phyloP scores from a whole-genome alignment of 2,329 filamentous ascomycete species.

The Acrodontium crateriforme region DNA sequence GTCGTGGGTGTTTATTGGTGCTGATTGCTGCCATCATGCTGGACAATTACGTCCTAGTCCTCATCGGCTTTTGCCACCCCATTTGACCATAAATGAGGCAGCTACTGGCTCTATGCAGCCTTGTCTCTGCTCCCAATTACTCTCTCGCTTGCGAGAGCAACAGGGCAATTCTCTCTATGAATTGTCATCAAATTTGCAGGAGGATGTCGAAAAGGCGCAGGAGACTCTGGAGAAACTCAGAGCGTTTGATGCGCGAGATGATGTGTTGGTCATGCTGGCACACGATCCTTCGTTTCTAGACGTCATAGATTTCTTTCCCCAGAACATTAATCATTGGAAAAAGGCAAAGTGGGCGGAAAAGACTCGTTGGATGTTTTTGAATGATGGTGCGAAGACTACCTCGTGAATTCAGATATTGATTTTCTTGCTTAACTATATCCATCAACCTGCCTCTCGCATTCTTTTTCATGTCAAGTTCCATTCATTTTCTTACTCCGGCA shows the following conservation, averaged over 20 bases:
- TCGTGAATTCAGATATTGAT: too few species aligned
- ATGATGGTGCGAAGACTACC: too few species aligned
- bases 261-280: conserved; percentile 19
- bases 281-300: conserved; percentile 20
- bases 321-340: conserved; percentile 20
- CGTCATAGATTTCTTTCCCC: conserved; percentile 27
- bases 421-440: too few species aligned
- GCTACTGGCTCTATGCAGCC: conserved; percentile 32
- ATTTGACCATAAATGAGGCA: conserved; percentile 6
- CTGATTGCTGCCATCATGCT: conserved; percentile 28
- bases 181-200: conserved; percentile 19
- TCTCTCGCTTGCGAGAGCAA: conserved; percentile 22
- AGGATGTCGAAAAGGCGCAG: conserved; percentile 23
- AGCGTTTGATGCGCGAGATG: conserved; percentile 21
- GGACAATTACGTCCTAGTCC: conserved; percentile 28
- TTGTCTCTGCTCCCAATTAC: conserved; percentile 27
- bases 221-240: conserved; percentile 21
- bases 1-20: conserved; percentile 38
- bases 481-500: conserved; percentile 3
- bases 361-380: conserved; percentile 31
- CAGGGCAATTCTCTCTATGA: conserved; percentile 23
- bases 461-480: too few species aligned
- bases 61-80: conserved; percentile 26
- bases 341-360: conserved; percentile 16
- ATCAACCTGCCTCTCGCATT: too few species aligned